Conservation (phyloP, 208 protist species). For the Wallacemonas sp. region DNA sequence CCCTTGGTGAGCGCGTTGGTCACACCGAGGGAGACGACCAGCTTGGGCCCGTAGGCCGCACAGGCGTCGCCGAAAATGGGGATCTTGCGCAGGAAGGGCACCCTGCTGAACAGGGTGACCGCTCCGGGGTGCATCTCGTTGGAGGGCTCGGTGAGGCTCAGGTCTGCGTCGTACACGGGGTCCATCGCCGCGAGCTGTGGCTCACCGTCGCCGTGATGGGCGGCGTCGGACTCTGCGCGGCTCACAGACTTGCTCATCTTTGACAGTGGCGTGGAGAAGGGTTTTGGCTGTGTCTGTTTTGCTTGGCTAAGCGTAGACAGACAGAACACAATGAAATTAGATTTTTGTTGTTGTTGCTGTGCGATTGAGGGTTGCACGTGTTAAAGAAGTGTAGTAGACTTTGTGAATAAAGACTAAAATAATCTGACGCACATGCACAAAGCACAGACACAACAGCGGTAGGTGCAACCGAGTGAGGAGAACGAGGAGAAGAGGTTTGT, state of each 20-base stretch:
- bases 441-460: not conserved
- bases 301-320: not conserved
- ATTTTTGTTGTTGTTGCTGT: too few relatives aligned
- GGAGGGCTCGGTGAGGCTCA: not conserved
- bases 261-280: too few relatives aligned
- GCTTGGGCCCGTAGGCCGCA: conserved; percentile 16
- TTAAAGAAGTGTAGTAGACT: too few relatives aligned
- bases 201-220: not conserved
- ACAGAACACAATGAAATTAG: not conserved
- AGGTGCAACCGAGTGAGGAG: not conserved
- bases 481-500: not conserved
- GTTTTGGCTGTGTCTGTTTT: not conserved
- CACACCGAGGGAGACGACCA: conserved; percentile 13
- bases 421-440: not conserved
- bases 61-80: conserved; percentile 11
- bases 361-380: too few relatives aligned
- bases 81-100: conserved; percentile 15
- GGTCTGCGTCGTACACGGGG: not conserved
- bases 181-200: not conserved
- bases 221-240: not conserved
- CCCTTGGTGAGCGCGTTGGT: conserved; percentile 23
- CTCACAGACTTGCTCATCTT: not conserved
- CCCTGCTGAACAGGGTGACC: conserved; percentile 3
- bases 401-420: not conserved
- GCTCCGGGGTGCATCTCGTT: conserved; percentile 17